Evolutionary conservation across 345 rosid genomes (phyloP).

Genomic region (Psidium friedrichsthalianum): DNA sequence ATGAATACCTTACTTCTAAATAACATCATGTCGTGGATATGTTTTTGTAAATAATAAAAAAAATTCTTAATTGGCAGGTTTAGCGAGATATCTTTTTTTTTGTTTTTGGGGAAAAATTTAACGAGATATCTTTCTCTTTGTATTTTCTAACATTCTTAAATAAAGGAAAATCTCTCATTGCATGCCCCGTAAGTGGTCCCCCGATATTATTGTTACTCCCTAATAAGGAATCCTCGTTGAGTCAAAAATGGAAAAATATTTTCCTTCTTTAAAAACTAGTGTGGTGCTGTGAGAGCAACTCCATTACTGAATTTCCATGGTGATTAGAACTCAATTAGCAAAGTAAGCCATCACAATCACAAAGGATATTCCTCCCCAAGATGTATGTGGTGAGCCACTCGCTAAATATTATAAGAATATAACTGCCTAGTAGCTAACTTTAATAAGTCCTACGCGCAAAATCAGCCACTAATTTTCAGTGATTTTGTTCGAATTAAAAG

Average conservation of each 20-base stretch:
- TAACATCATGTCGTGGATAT: no score
- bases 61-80: not conserved
- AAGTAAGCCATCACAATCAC: not conserved
- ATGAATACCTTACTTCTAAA: no score
- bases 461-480: no score
- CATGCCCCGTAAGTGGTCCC: not conserved
- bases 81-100: not conserved
- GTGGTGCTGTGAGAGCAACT: not conserved
- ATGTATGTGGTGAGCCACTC: not conserved
- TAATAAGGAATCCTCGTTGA: not conserved
- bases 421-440: no score
- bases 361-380: not conserved
- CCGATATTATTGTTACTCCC: not conserved
- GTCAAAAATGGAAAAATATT: not conserved
- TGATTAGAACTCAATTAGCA: not conserved
- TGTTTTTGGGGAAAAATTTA: not conserved
- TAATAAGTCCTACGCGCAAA: no score
- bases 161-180: not conserved
- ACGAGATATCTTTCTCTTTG: not conserved
- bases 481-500: no score
- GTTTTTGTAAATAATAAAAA: no score
- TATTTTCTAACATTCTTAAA: not conserved
- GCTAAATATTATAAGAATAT: no score
- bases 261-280: not conserved
- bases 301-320: not conserved